A percentile compares a stretch with the other conserved stretches of the same genome.
Conservation (phyloP, 306 rosid genomes). For the Morella rubra region DNA sequence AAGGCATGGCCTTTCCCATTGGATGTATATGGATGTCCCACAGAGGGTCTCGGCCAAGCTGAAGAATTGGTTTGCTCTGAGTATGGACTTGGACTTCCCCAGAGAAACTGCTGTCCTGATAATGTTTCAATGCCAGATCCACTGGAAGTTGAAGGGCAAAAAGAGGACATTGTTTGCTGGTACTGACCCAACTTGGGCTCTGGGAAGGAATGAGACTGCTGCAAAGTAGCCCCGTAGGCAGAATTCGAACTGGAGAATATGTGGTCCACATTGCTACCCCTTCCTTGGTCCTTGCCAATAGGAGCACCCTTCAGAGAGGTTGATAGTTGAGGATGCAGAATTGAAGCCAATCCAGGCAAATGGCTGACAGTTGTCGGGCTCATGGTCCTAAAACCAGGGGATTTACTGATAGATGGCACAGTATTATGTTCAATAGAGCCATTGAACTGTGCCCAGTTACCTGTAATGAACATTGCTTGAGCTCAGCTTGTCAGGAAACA, state of each 20-base stretch:
- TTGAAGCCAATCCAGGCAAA: slow-evolving; percentile 86
- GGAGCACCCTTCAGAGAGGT: slow-evolving; percentile 69
- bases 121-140: slow-evolving; percentile 77
- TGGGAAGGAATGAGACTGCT: slow-evolving; percentile 69
- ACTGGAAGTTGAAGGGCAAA: slow-evolving; percentile 62
- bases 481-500: slow-evolving; percentile 25
- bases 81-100: slow-evolving; percentile 85
- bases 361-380: slow-evolving; percentile 75
- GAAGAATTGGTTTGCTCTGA: slow-evolving; percentile 63
- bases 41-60: slow-evolving; percentile 73
- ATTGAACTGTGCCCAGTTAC: slow-evolving; percentile 81
- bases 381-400: slow-evolving; percentile 72
- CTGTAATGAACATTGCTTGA: slow-evolving; percentile 36
- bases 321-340: slow-evolving; percentile 75
- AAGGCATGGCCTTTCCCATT: slow-evolving; percentile 72
- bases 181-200: slow-evolving; percentile 68
- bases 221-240: slow-evolving; percentile 56
- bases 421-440: slow-evolving; percentile 84
- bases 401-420: slow-evolving; percentile 57
- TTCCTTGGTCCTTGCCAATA: slow-evolving; percentile 75
- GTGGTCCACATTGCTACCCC: slow-evolving; percentile 51
- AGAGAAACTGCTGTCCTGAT: slow-evolving; percentile 94
- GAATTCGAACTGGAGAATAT: slow-evolving; percentile 40
- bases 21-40: slow-evolving; percentile 63
- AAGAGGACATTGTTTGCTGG: slow-evolving; percentile 57